Base-by-base conservation (phyloP, 2,329 filamentous ascomycete genomes). In the Pyrenophora teres region DNA sequence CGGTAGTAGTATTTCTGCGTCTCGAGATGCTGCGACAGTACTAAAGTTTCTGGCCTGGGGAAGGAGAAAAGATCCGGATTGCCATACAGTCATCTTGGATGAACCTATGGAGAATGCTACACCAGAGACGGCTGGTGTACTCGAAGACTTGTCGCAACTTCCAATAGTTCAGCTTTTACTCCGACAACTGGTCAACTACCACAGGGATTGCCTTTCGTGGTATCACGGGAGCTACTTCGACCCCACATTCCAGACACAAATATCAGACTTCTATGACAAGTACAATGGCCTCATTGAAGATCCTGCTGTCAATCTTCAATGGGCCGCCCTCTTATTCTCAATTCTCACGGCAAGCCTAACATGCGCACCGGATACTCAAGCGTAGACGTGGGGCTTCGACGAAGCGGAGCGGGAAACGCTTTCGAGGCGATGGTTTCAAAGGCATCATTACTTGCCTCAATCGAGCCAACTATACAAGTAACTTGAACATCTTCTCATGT, bases 31-130 rank as follows among this genome's bases (percentile, higher is more conserved):
- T 0, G 77, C 76, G 2, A 77, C 77, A 1, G 76, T 79, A 2
- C 68, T 80, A 0, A 77, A 80, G 43, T 80, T 78, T 13, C 39
- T 80, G 3, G 76, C 77, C 1, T 80, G 78, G 77, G 77, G 78
- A 4, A 71, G 76, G 16, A 67, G 74, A 35, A 80, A 80, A 57
- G 73, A 79, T 32, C 54, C 53, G 19, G 18, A 48, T 32, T 51
- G 46, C n/a, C 45, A 51, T 33, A 30, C 40, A 27, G 60, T 56
- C 35, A 56, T 31, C n/a, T 48, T 31, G 3, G 27, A 35, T 45
- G n/a, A 56, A 35, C 62, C 57, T 46, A 54, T 2, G 4, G 35
- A 40, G 32, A 30, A 41, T 18, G 53, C 58, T 18, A 52, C 69
- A 27, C 52, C 71, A 13, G 66, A 71, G 40, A 46, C 66, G 2